A percentile compares a stretch with the other conserved stretches of the same genome.
phyloP scores from a whole-genome alignment of 441 rosid genomes.

The Populus hybrid region DNA sequence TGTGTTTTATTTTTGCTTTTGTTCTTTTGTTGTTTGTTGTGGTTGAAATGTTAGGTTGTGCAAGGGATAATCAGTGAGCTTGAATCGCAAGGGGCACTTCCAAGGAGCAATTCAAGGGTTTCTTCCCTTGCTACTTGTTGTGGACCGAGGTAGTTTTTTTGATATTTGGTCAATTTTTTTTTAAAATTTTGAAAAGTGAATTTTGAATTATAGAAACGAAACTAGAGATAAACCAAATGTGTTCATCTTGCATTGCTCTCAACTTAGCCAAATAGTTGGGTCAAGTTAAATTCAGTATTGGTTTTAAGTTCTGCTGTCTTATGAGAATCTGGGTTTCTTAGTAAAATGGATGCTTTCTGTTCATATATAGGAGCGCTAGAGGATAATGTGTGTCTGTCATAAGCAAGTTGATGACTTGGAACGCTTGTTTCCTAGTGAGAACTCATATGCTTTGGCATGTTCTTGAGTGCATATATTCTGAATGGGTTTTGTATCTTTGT shows the following conservation, averaged over 20 bases:
- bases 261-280: neutral
- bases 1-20: neutral
- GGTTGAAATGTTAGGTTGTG: conserved; percentile 58
- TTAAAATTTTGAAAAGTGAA: neutral
- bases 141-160: conserved; percentile 77
- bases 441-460: neutral
- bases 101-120: conserved; percentile 99
- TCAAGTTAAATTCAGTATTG: neutral
- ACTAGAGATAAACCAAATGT: neutral
- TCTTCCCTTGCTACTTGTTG: conserved; percentile 99
- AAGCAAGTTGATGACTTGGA: neutral
- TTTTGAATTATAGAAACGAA: neutral
- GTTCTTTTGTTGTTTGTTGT: neutral
- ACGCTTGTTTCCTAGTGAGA: neutral
- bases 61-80: conserved; percentile 99
- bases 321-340: neutral
- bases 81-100: conserved; percentile 99
- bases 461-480: neutral
- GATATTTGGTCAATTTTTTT: neutral
- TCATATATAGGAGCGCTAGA: neutral
- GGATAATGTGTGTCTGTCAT: neutral
- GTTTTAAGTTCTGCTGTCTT: neutral
- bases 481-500: neutral
- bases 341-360: neutral
- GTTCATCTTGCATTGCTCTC: neutral